phyloP scores from a whole-genome alignment of 1,139 yeast species.

The Protomyces gravidus region DNA sequence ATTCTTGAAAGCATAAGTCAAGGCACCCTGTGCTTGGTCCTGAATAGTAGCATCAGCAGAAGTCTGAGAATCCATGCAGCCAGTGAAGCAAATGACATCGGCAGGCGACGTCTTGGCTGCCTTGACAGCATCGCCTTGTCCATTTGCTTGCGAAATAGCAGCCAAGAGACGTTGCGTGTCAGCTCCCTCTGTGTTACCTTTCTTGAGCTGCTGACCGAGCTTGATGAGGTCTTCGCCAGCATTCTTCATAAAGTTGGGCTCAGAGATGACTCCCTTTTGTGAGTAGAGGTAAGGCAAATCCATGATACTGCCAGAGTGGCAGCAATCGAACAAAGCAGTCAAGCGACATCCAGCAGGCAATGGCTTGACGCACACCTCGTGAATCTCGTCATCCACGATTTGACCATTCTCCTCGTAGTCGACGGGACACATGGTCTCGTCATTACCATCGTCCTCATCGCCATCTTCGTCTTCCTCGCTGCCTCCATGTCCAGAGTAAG shows the following conservation, averaged over 20 bases:
- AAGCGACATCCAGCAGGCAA: constrained; percentile 78
- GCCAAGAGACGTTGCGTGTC: constrained; percentile 49
- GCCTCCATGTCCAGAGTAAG: constrained; percentile 91
- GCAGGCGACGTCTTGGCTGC: constrained; percentile 73
- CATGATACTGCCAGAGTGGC: constrained; percentile 88
- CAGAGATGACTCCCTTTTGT: constrained; percentile 85
- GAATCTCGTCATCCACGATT: constrained; percentile 79
- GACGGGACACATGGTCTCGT: constrained; percentile 86
- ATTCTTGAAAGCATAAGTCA: constrained; percentile 82
- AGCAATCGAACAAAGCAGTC: constrained; percentile 50
- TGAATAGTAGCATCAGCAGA: constrained; percentile 24
- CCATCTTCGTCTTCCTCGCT: constrained; percentile 74
- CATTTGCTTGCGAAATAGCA: constrained; percentile 44
- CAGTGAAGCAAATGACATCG: constrained; percentile 79
- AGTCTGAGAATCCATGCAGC: constrained; percentile 39
- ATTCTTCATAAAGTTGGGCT: constrained; percentile 80
- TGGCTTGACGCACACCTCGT: constrained; percentile 67
- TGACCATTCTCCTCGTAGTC: constrained; percentile 60
- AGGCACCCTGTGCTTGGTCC: constrained; percentile 78
- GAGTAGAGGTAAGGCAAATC: constrained; percentile 87
- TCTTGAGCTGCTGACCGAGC: constrained; percentile 66
- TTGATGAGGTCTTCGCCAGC: constrained; percentile 74
- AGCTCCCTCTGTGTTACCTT: constrained; percentile 63
- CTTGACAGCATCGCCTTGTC: constrained; percentile 44
- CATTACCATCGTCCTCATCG: constrained; percentile 86